Evolutionary conservation across 169 alveolate species (phyloP).

Genomic region (Hammondia hammondi): DNA sequence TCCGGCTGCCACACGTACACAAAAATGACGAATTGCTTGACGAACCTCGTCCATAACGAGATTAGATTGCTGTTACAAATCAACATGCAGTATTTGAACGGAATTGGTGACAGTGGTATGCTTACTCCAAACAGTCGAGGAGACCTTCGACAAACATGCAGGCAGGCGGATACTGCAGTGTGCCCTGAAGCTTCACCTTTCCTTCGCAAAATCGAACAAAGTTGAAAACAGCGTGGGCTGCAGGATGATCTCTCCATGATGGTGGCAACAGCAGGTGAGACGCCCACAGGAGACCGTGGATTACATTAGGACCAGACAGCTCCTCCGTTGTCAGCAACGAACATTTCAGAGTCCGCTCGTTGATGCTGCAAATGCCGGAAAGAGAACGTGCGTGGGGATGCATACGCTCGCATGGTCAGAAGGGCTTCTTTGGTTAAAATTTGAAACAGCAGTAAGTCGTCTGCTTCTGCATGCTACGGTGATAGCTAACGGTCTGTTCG

Average conservation of each 20-base stretch:
- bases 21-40: neutral
- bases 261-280: slow-evolving; percentile 38
- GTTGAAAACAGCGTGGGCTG: neutral
- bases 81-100: neutral
- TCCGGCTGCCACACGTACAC: neutral
- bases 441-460: no score
- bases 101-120: neutral
- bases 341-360: slow-evolving; percentile 63
- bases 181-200: neutral
- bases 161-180: slow-evolving; percentile 22
- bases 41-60: neutral
- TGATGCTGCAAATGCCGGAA: slow-evolving; percentile 40
- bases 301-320: slow-evolving; percentile 68
- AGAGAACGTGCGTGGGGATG: no score
- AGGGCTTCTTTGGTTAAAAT: no score
- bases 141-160: slow-evolving; percentile 12
- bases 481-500: no score
- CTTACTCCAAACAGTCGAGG: slow-evolving; percentile 37
- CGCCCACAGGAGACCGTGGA: slow-evolving; percentile 44
- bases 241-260: slow-evolving; percentile 32
- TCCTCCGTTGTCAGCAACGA: slow-evolving; percentile 71
- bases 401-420: no score
- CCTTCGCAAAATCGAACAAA: slow-evolving; percentile 21
- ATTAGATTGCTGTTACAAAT: neutral
- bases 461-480: no score